Evolutionary conservation across 306 rosid species (phyloP), one percentile per base, ranked within the genome.

Genomic region (Citrullus colocynthis): DNA sequence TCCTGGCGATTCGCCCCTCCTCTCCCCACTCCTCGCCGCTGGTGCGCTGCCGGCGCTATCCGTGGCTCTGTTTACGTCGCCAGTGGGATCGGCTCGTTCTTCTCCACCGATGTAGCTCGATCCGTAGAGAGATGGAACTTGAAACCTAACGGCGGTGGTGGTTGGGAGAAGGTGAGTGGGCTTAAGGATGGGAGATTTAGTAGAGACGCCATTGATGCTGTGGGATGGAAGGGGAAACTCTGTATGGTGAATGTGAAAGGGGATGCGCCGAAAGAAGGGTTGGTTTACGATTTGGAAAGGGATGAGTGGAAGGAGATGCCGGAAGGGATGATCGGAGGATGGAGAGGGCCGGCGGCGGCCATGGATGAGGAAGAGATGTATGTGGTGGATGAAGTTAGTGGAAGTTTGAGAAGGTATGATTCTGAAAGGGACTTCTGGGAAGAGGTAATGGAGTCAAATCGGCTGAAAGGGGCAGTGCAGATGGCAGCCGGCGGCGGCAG

Each of bases 321-420:
- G 75, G 81, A 83, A 49, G 98, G 98, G 11, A 92, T 94, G 98
- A 41, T 89, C 6, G 78, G 30, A 1, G 97, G 96, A 3, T 94
- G 97, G 94, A 85, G 86, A 15, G 97, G 98, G 2, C 98, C 98
- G 13, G 98, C 87, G 73, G 96, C 92, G 4, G 93, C 98, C 44
- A 85, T 95, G 97, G 92, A 85, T 30, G 96, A 90, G 69, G 85
- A 87, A 0, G 90, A 76, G 17, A 82, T 95, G 93, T 95, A 83
- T 52, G 92, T 83, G 5, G 91, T 95, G 61, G 96, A 92, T 37
- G 97, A 90, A 59, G 86, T 13, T 0, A 83, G 78, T 3, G 97
- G 96, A 1, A 57, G 58, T 12, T 4, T 95, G 30, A 87, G 86
- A 57, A 86, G 61, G 69, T 95, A 92, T 9, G 54, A 81, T 3